Percentiles rank a stretch among this genome's conserved stretches.
Evolutionary conservation across 768 basidiomycete genomes (phyloP).

Genomic region (Boletus tylopilopsis): DNA sequence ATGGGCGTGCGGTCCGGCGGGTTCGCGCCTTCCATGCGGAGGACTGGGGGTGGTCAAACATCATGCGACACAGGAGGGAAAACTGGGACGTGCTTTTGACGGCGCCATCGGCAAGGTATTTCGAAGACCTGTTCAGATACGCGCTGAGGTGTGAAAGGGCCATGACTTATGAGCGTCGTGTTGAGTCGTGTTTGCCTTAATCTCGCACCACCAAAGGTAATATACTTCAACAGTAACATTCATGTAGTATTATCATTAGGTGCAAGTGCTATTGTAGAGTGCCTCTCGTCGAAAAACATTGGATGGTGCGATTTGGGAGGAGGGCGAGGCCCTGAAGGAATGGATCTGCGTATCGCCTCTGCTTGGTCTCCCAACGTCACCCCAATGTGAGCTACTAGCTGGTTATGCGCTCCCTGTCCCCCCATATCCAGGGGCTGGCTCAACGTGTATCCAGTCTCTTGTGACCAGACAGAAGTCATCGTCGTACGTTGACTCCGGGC

Average conservation of each 20-base stretch:
- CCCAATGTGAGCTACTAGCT: background rate
- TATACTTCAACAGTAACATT: background rate
- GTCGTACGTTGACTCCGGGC: constrained; percentile 13
- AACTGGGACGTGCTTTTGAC: constrained; percentile 37
- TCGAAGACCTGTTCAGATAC: constrained; percentile 39
- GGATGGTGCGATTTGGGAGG: background rate
- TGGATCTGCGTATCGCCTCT: background rate
- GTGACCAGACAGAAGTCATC: constrained; percentile 24
- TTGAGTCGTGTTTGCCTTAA: background rate
- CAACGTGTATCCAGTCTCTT: constrained; percentile 43
- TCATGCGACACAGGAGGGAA: constrained; percentile 2
- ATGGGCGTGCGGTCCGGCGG: constrained; percentile 56
- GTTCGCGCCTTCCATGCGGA: constrained; percentile 76
- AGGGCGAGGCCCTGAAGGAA: background rate
- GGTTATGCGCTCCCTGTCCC: background rate
- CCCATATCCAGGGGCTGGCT: constrained; percentile 12
- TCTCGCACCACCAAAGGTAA: background rate
- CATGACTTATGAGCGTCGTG: constrained; percentile 16
- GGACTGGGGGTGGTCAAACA: constrained; percentile 40
- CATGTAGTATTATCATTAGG: constrained; percentile 7
- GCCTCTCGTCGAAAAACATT: background rate
- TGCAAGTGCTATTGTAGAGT: background rate
- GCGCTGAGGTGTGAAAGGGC: constrained; percentile 21
- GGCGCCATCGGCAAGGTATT: constrained; percentile 37
- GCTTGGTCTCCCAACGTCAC: background rate